Evolutionary conservation across 2,329 filamentous ascomycete genomes (phyloP).

Genomic region (Pseudogymnoascus sp.): DNA sequence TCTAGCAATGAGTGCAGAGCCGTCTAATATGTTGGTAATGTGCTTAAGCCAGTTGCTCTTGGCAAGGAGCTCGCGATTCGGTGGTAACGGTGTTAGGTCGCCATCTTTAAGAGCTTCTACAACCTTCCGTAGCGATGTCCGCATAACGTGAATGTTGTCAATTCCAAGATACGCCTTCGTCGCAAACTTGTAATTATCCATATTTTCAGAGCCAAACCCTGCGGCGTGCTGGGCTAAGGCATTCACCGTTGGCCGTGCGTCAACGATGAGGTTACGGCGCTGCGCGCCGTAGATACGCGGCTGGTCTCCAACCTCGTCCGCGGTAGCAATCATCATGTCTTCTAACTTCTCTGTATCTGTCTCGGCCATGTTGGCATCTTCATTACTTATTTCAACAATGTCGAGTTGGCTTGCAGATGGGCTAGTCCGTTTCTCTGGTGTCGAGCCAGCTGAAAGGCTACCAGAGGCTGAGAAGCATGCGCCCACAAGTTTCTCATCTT

Average conservation of each 20-base stretch:
- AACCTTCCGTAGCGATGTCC: conserved; percentile 79
- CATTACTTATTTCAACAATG: conserved; percentile 21
- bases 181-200: conserved; percentile 92
- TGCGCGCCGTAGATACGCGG: conserved; percentile 80
- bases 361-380: conserved; percentile 11
- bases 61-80: conserved; percentile 70
- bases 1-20: conserved; percentile 74
- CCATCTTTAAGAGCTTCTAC: conserved; percentile 88
- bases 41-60: conserved; percentile 91
- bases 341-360: conserved; percentile 54
- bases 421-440: conserved; percentile 29
- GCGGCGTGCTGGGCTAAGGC: conserved; percentile 90
- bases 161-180: conserved; percentile 91
- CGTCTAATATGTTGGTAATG: conserved; percentile 75
- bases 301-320: conserved; percentile 48
- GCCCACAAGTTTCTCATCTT: conserved; percentile 88
- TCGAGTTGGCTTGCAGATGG: conserved; percentile 47
- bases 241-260: conserved; percentile 89
- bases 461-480: conserved; percentile 73
- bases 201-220: conserved; percentile 91
- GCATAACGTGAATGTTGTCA: conserved; percentile 98
- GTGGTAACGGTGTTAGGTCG: conserved; percentile 75
- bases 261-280: conserved; percentile 89
- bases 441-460: conserved; percentile 18
- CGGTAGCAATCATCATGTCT: conserved; percentile 55